phyloP scores from a whole-genome alignment of 495 filamentous ascomycete species.

The Penicillium turbatum region DNA sequence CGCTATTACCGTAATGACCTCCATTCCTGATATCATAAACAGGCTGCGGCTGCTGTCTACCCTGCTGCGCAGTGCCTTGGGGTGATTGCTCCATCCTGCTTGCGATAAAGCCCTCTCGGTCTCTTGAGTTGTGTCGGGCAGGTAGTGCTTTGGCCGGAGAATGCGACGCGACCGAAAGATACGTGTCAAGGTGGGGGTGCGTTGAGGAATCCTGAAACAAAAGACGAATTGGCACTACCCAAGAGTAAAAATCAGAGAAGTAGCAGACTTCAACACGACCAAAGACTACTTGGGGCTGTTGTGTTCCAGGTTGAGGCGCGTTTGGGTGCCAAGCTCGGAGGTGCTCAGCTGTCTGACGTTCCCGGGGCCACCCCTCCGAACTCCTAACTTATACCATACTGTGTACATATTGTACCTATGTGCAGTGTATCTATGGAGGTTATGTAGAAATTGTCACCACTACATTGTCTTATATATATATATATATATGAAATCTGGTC shows the following conservation, averaged over 20 bases:
- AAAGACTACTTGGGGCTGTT: not conserved
- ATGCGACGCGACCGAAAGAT: slow-evolving; percentile 8
- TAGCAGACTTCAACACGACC: not conserved
- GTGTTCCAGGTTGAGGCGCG: slow-evolving; percentile 1
- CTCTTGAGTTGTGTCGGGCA: not conserved
- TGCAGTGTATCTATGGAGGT: not conserved
- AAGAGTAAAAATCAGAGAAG: not conserved
- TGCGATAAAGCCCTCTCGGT: slow-evolving; percentile 4
- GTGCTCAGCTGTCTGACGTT: slow-evolving; percentile 24
- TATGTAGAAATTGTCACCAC: not conserved
- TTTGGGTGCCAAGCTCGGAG: slow-evolving; percentile 19
- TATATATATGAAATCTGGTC: too few relatives aligned
- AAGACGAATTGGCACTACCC: not conserved
- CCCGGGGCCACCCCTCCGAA: slow-evolving; percentile 11
- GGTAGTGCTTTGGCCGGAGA: not conserved
- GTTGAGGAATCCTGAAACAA: not conserved
- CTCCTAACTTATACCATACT: not conserved
- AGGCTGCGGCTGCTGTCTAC: slow-evolving; percentile 49
- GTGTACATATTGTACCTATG: not conserved
- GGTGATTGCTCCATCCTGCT: slow-evolving; percentile 54
- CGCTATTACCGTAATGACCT: slow-evolving; percentile 75
- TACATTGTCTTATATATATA: too few relatives aligned
- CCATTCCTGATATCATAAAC: slow-evolving; percentile 77
- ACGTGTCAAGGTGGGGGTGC: not conserved
- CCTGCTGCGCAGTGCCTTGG: slow-evolving; percentile 52